phyloP scores from a whole-genome alignment of 176 grass and related monocot genomes.

The Paspalum vaginatum region DNA sequence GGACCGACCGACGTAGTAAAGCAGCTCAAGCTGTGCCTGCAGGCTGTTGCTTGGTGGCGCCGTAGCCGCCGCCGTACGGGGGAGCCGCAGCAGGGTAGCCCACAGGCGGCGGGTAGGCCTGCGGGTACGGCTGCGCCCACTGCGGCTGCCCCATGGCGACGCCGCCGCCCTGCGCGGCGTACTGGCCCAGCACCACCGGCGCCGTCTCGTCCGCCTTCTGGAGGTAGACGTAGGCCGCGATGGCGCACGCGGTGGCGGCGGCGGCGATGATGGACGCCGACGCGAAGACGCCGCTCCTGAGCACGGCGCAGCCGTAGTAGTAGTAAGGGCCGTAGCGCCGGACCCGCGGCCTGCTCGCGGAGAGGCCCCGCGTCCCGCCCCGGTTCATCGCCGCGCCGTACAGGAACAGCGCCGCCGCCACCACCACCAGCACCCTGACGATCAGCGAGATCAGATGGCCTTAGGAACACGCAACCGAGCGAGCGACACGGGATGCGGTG shows the following conservation, averaged over 20 bases:
- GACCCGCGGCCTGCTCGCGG: not conserved
- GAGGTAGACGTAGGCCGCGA: conserved; percentile 25
- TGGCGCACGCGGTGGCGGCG: not conserved
- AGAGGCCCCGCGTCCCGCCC: not conserved
- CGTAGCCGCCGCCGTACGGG: conserved; percentile 15
- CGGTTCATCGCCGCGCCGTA: conserved; percentile 20
- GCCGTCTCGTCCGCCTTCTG: not conserved
- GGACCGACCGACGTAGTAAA: not conserved
- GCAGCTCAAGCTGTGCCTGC: conserved; percentile 9
- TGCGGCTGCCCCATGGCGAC: conserved; percentile 36
- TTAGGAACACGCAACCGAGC: not conserved
- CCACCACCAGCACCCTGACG: conserved; percentile 13
- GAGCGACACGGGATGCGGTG: not conserved
- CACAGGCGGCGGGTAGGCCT: conserved; percentile 14
- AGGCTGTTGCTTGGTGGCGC: not conserved
- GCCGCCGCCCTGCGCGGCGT: not conserved
- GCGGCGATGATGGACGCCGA: not conserved
- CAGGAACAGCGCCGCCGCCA: not conserved
- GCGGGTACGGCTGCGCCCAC: conserved; percentile 16
- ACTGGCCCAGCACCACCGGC: not conserved
- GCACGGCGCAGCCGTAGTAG: conserved; percentile 8
- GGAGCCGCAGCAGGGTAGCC: conserved; percentile 13
- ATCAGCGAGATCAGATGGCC: not conserved
- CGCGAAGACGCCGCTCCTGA: not conserved
- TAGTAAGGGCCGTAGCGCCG: not conserved